These are phyloP conservation scores for Nicotiana benthamiana DNA, from an alignment of 257 asterid species.

Conservation along the genomic window DNA sequence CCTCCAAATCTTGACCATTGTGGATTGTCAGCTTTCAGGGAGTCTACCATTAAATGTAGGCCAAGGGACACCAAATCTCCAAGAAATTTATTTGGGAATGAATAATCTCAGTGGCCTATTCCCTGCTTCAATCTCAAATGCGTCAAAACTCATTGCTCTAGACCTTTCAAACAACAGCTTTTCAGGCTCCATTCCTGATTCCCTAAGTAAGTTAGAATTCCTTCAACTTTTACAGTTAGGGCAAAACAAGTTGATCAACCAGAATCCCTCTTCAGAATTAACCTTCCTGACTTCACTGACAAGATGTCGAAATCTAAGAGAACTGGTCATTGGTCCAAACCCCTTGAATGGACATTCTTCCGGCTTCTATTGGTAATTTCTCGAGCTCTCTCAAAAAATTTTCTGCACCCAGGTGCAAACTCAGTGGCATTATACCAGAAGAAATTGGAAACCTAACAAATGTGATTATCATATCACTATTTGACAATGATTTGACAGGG, in stretches of 20 bases:
- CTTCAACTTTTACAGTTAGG: slow-evolving; percentile 13
- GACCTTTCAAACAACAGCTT: slow-evolving; percentile 11
- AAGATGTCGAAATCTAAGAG: not conserved
- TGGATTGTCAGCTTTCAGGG: slow-evolving; percentile 1
- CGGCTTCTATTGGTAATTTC: slow-evolving; percentile 24
- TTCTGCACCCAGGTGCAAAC: fast-evolving
- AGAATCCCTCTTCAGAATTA: not conserved
- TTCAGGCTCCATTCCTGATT: slow-evolving; percentile 26
- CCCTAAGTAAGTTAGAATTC: slow-evolving; percentile 21
- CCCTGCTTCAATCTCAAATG: slow-evolving; percentile 19
- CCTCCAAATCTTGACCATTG: not conserved
- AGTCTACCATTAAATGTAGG: not conserved
- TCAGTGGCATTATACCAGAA: slow-evolving; percentile 23
- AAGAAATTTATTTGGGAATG: not conserved
- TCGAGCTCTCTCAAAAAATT: slow-evolving; percentile 11
- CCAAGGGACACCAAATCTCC: slow-evolving; percentile 10
- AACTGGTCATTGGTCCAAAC: not conserved
- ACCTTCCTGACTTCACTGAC: slow-evolving; percentile 11
- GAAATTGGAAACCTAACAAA: slow-evolving; percentile 23
- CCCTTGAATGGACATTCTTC: slow-evolving; percentile 11
- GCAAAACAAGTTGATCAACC: not conserved
- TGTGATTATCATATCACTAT: not conserved
- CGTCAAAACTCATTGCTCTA: slow-evolving; percentile 10
- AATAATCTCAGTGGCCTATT: slow-evolving; percentile 11
- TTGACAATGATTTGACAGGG: not conserved